These are phyloP conservation scores for Colletotrichum cuscutae DNA, from an alignment of 2,329 filamentous ascomycete genomes.

Conservation along the genomic window DNA sequence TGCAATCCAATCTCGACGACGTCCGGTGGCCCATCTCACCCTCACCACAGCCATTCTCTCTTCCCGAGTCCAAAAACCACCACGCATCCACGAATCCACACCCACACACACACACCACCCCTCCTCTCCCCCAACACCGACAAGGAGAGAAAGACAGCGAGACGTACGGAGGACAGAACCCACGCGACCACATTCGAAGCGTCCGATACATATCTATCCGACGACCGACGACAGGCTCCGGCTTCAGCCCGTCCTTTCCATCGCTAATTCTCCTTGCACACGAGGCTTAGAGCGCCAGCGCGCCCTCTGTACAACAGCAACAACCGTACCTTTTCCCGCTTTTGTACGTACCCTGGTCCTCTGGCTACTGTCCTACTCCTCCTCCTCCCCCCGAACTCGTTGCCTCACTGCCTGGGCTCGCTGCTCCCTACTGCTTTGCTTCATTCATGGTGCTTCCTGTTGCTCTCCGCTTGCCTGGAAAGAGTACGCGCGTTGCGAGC, in stretches of 20 bases:
- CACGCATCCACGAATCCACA: neutral
- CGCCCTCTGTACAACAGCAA: conserved; percentile 11
- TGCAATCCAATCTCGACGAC: conserved; percentile 31
- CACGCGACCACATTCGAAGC: conserved; percentile 3
- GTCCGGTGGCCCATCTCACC: conserved; percentile 13
- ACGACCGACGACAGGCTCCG: conserved; percentile 16
- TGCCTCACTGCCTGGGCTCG: neutral
- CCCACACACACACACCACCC: too few species aligned
- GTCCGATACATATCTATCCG: neutral
- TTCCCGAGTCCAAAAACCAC: neutral
- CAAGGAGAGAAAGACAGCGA: neutral
- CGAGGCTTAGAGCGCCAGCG: neutral
- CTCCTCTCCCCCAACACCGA: neutral
- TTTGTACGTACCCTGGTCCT: conserved; percentile 33
- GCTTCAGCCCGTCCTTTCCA: conserved; percentile 13
- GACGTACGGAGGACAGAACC: neutral
- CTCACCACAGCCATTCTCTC: neutral
- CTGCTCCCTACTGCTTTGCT: conserved; percentile 16
- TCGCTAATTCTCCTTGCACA: neutral
- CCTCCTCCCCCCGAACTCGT: neutral
- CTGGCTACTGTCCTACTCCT: neutral
- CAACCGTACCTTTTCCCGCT: conserved; percentile 16
- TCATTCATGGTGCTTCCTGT: neutral
- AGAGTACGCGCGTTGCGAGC: neutral
- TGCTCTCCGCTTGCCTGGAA: neutral